Percentiles rank a stretch among this genome's conserved stretches.
Evolutionary conservation across 805 yeast species (phyloP).

Genomic region (Metschnikowia peoriensis): DNA sequence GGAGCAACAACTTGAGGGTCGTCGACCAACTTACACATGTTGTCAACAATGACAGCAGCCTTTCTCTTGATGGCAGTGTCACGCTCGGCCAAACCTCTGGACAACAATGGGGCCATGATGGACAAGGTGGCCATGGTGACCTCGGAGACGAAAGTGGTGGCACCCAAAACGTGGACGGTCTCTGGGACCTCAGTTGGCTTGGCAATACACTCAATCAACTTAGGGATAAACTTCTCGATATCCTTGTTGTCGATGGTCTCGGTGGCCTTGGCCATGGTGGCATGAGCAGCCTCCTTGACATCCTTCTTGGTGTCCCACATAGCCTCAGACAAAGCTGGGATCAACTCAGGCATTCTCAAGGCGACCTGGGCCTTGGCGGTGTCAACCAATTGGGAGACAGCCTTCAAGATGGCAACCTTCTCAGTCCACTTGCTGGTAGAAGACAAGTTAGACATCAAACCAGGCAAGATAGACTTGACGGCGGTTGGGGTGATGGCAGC

Average conservation of each 20-base stretch:
- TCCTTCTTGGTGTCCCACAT: conserved; percentile 99
- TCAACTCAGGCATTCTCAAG: conserved; percentile 98
- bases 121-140: conserved; percentile 99
- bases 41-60: conserved; percentile 98
- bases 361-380: conserved; percentile 95
- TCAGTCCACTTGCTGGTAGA: conserved; percentile 95
- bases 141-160: conserved; percentile 99
- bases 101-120: conserved; percentile 97
- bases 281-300: conserved; percentile 94
- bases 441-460: conserved; percentile 64
- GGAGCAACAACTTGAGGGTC: conserved; percentile 99
- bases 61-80: conserved; percentile 99
- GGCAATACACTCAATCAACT: conserved; percentile 94
- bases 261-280: conserved; percentile 93
- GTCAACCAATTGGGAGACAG: conserved; percentile 85
- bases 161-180: conserved; percentile 98
- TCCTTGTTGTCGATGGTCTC: conserved; percentile 99
- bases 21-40: conserved; percentile 99
- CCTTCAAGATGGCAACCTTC: conserved; percentile 86
- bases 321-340: conserved; percentile 97
- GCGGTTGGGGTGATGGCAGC: conserved; percentile 87
- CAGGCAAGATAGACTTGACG: conserved; percentile 86
- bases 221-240: conserved; percentile 98
- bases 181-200: conserved; percentile 97
- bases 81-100: conserved; percentile 99